phyloP scores from a whole-genome alignment of 305 asterid species.

The Fraxinus platypoda region DNA sequence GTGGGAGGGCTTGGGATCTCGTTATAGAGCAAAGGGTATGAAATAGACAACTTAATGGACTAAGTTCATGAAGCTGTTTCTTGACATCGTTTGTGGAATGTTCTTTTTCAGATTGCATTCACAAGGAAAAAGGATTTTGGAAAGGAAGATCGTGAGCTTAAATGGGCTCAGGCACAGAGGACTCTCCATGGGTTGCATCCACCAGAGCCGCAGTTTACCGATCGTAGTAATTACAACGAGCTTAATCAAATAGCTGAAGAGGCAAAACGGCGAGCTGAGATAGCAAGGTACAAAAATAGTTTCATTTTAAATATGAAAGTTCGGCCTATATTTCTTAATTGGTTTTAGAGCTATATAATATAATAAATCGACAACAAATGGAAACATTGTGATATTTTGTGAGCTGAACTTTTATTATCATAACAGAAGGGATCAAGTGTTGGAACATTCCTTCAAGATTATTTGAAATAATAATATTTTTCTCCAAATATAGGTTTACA shows the following conservation, averaged over 20 bases:
- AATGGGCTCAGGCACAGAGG: slow-evolving; percentile 77
- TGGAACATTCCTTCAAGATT: no score
- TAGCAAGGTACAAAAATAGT: slow-evolving; percentile 48
- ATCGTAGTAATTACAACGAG: slow-evolving; percentile 42
- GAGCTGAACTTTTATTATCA: no score
- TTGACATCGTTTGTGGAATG: slow-evolving; percentile 1
- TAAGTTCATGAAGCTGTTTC: neutral
- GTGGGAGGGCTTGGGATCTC: slow-evolving; percentile 84
- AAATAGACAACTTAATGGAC: neutral
- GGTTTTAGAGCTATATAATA: no score
- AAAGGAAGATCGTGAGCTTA: slow-evolving; percentile 69
- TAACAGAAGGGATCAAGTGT: no score
- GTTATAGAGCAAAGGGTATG: slow-evolving; percentile 77
- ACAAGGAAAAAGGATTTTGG: slow-evolving; percentile 73
- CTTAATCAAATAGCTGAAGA: slow-evolving; percentile 64
- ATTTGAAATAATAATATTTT: no score
- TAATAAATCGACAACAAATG: no score
- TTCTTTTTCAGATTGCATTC: slow-evolving; percentile 48
- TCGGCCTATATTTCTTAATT: no score
- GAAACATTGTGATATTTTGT: no score
- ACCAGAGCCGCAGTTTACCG: slow-evolving; percentile 45
- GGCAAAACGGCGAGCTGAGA: slow-evolving; percentile 72
- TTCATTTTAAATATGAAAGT: neutral
- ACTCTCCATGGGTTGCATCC: slow-evolving; percentile 69
- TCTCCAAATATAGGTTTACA: no score